Conservation (phyloP, 106 monocot species). For the Triglochin maritima region DNA sequence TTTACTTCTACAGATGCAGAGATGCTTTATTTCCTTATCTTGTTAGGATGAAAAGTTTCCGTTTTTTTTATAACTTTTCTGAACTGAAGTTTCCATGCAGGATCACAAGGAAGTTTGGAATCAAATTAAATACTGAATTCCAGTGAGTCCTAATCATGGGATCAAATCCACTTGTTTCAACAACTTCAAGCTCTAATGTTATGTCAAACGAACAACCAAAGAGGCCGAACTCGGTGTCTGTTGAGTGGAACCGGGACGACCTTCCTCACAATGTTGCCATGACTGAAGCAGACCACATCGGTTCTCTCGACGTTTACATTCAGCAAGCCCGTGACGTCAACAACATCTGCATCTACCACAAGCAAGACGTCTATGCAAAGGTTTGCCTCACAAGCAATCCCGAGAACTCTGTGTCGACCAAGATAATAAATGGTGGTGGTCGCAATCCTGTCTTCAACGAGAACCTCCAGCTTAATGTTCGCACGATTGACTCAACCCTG, state of each 20-base stretch:
- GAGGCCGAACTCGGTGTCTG: not conserved
- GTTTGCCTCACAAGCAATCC: constrained; percentile 47
- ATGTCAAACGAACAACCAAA: not conserved
- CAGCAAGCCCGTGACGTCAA: constrained; percentile 70
- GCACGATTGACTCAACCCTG: constrained; percentile 28
- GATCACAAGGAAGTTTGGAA: too few relatives aligned
- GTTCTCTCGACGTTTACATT: constrained; percentile 49
- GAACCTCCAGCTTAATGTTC: constrained; percentile 30
- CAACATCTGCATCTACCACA: constrained; percentile 89
- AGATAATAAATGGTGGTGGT: constrained; percentile 64
- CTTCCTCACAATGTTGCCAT: not conserved
- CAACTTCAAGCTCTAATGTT: not conserved
- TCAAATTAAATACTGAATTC: too few relatives aligned
- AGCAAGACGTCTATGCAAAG: constrained; percentile 89
- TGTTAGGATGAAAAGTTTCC: too few relatives aligned
- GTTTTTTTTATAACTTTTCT: too few relatives aligned
- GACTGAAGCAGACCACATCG: constrained; percentile 8
- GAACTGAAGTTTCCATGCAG: too few relatives aligned
- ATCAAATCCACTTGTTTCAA: not conserved
- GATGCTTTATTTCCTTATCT: too few relatives aligned
- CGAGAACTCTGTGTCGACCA: constrained; percentile 32
- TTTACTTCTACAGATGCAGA: too few relatives aligned
- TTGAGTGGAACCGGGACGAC: not conserved
- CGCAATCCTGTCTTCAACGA: constrained; percentile 62
- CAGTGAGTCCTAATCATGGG: not conserved